Base-by-base conservation (phyloP, 148 eudicot genomes). In the Rhododendron vialii region DNA sequence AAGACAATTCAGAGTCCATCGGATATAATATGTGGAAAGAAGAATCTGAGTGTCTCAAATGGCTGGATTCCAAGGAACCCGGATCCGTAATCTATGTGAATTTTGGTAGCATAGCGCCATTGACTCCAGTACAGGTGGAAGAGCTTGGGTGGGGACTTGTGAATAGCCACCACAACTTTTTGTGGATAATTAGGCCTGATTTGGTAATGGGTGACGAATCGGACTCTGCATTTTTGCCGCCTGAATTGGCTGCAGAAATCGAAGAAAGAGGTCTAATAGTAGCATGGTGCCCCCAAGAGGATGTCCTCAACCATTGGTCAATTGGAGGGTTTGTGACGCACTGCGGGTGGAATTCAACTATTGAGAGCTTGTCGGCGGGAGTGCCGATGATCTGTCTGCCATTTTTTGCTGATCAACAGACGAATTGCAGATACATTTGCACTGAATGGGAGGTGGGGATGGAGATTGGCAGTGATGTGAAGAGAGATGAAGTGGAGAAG, bases 131-230 rank as follows among this genome's bases (percentile, higher is more conserved):
- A 4, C 73, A 41, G 0, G 24, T 78, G 18, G 63, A 30, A 24
- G 86, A 85, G 83, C 80, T 85, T 28, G 86, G 82, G 45, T 85
- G 86, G 86, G 86, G 83, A 38, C 86, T 85, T 41, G 86, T 82
- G 35, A 85, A 85, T 41, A 85, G 82, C 53, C 57, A 78, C 3
- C 26, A 59, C 53, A 38, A 30, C 50, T 85, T 85, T 17, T 45
- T 85, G n/a, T 85, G 86, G 86, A 78, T 85, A 36, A 78, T 85
- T 59, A 26, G 86, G 83, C 83, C 76, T 8, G 86, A 78, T 28
- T 15, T 43, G 48, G 79, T 17, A 20, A 36, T 17, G 22, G 47
- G 9, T 24, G 61, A 75, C 12, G 38, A 28, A 13, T 59, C 82
- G 1, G 7, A n/a, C 7, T 24, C 14, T 0, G 82, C 57, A 0